Evolutionary conservation across 208 protist species (phyloP), one percentile per base, ranked within the genome.

Genomic region (Leptomonas seymouri): DNA sequence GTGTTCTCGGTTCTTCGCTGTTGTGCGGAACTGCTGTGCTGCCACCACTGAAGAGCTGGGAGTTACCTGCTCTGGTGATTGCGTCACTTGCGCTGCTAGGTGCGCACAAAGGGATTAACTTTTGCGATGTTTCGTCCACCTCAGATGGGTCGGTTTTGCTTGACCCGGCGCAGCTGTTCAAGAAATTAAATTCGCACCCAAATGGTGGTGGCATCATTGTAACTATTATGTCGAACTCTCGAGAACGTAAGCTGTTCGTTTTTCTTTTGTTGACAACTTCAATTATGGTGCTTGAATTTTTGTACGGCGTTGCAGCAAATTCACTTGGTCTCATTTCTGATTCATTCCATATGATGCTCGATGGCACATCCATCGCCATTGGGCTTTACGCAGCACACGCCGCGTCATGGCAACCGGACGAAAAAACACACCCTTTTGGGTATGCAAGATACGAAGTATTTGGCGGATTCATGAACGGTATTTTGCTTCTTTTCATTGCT

Each of bases 281-380:
- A 8, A 84, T 95, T 20, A 96, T 95, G 91, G 16, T 89, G 77
- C 57, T 97, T 12, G 93, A 97, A 75, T 80, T 96, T 34, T 6
- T 86, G 23, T 96, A 96, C 77, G 93, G 91, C 27, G 41, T 94
- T 53, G 60, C 72, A 0, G 75, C 62, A 4, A 95, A 95, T 41
- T 96, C 90, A 25, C 54, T 96, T 0, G 97, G 97, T 20, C 73
- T 99, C 4, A 95, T 99, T 49, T 97, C 94, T 0, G 98, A 99
- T 86, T 90, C 93, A 6, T 98, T 98, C 67, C 98, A 99, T 78
- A 99, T 99, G 98, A 77, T 99, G 16, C 94, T 99, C 30, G 98
- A 99, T 71, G 97, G 87, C 9, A 87, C 86, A 12, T 98, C 98
- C 0, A 80, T 99, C 16, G 82, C 78, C n/a, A 95, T 99, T 72